Percentiles rank a stretch among this genome's conserved stretches.
phyloP scores from a whole-genome alignment of 768 basidiomycete species.

The Boletus coccyginus region DNA sequence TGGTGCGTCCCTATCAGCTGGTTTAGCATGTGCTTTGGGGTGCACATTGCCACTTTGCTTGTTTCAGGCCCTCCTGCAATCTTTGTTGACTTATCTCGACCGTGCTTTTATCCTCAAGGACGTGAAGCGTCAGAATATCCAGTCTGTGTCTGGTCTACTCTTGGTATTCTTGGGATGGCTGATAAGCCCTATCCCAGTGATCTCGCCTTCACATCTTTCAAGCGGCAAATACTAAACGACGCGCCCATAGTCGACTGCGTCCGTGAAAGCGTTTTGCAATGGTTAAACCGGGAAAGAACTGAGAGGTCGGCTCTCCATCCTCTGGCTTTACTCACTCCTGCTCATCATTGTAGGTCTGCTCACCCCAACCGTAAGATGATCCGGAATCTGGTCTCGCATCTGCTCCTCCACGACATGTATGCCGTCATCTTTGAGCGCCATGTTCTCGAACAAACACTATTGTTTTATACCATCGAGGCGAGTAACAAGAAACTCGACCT shows the following conservation, averaged over 20 bases:
- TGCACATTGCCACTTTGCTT: background rate
- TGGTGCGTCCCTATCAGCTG: constrained; percentile 44
- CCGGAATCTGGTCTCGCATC: constrained; percentile 50
- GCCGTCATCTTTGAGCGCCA: constrained; percentile 50
- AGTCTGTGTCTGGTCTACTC: constrained; percentile 34
- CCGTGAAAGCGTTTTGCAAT: constrained; percentile 43
- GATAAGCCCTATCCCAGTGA: constrained; percentile 34
- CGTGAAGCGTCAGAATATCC: constrained; percentile 38
- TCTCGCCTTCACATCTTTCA: constrained; percentile 57
- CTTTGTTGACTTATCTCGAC: constrained; percentile 70
- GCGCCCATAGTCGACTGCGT: constrained; percentile 42
- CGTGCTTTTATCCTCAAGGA: constrained; percentile 54
- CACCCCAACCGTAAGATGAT: constrained; percentile 44
- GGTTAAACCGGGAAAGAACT: constrained; percentile 56
- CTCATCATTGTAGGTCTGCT: constrained; percentile 29
- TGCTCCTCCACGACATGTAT: constrained; percentile 59
- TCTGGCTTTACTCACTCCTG: background rate
- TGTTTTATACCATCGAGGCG: constrained; percentile 57
- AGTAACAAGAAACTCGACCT: constrained; percentile 26
- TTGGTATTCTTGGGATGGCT: background rate
- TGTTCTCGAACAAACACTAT: constrained; percentile 47
- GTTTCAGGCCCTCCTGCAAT: constrained; percentile 52
- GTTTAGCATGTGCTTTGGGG: background rate
- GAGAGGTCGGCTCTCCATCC: constrained; percentile 27
- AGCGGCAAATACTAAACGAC: constrained; percentile 49